Evolutionary conservation across 2,329 filamentous ascomycete genomes (phyloP).

Genomic region (Hypoxylon sp.): DNA sequence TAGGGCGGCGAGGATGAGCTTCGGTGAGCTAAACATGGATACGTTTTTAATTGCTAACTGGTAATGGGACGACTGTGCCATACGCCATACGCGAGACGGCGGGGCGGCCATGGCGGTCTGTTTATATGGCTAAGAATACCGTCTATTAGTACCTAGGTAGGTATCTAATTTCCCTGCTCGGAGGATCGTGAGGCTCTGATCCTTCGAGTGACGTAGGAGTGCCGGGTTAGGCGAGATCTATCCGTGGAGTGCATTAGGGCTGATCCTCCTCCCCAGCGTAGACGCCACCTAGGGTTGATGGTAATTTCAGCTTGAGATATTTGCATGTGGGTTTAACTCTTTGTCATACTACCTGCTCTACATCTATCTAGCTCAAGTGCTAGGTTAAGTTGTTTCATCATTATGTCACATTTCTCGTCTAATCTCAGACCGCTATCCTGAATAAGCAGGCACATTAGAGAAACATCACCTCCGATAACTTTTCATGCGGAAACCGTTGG

Average conservation of each 20-base stretch:
- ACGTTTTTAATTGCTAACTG: no score
- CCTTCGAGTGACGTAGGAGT: constrained; percentile 3
- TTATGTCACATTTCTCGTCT: not conserved
- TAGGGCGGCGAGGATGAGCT: not conserved
- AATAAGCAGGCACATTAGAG: not conserved
- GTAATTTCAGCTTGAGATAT: not conserved
- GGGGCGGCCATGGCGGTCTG: not conserved
- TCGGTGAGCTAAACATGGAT: not conserved
- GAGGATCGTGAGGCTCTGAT: not conserved
- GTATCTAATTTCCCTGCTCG: no score
- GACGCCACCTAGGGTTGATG: not conserved
- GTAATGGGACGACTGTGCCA: not conserved
- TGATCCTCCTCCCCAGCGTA: not conserved
- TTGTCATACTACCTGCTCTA: not conserved
- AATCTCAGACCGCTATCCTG: not conserved
- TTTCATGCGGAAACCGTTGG: no score
- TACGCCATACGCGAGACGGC: not conserved
- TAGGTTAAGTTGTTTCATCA: not conserved
- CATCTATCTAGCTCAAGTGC: not conserved
- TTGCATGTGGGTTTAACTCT: no score
- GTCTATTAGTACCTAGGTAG: no score
- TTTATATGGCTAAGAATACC: not conserved
- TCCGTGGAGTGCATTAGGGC: not conserved
- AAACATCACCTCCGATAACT: not conserved
- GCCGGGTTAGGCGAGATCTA: not conserved